A percentile compares a stretch with the other conserved stretches of the same genome.
Conservation (phyloP, 2,329 filamentous ascomycete species). For the Penicillium sp. region DNA sequence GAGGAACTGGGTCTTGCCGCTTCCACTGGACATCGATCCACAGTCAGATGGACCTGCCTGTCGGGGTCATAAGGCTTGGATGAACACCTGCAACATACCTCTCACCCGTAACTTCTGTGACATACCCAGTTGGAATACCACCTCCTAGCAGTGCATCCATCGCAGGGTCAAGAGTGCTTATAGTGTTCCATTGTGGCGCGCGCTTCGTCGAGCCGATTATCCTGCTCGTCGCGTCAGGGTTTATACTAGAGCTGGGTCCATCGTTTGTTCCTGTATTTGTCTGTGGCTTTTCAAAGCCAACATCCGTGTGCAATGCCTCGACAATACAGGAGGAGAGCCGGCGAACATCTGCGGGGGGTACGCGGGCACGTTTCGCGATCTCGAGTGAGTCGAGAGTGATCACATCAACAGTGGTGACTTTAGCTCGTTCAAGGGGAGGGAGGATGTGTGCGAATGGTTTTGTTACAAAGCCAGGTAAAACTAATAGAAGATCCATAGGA, state of each 20-base stretch:
- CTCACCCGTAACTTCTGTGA: slow-evolving; percentile 90
- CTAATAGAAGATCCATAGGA: slow-evolving; percentile 68
- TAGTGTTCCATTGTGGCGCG: slow-evolving; percentile 51
- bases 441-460: slow-evolving; percentile 71
- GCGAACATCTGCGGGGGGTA: slow-evolving; percentile 77
- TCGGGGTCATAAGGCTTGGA: slow-evolving; percentile 1
- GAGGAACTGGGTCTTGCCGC: slow-evolving; percentile 92
- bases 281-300: slow-evolving; percentile 41
- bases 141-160: slow-evolving; percentile 72
- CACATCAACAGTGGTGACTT: slow-evolving; percentile 76
- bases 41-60: slow-evolving; percentile 7
- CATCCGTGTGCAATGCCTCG: slow-evolving; percentile 63
- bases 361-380: slow-evolving; percentile 78
- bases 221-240: slow-evolving; percentile 15
- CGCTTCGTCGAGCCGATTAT: slow-evolving; percentile 30
- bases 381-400: slow-evolving; percentile 78
- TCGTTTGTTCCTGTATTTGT: slow-evolving; percentile 7
- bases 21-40: slow-evolving; percentile 56
- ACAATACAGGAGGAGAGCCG: slow-evolving; percentile 67
- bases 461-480: slow-evolving; percentile 76
- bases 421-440: slow-evolving; percentile 73
- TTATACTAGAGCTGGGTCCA: slow-evolving; percentile 24
- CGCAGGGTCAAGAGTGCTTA: slow-evolving; percentile 75
- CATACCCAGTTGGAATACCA: slow-evolving; percentile 73
- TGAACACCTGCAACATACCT: slow-evolving; percentile 52